Conservation (phyloP, 2,329 filamentous ascomycete genomes). For the Beauveria sp. region DNA sequence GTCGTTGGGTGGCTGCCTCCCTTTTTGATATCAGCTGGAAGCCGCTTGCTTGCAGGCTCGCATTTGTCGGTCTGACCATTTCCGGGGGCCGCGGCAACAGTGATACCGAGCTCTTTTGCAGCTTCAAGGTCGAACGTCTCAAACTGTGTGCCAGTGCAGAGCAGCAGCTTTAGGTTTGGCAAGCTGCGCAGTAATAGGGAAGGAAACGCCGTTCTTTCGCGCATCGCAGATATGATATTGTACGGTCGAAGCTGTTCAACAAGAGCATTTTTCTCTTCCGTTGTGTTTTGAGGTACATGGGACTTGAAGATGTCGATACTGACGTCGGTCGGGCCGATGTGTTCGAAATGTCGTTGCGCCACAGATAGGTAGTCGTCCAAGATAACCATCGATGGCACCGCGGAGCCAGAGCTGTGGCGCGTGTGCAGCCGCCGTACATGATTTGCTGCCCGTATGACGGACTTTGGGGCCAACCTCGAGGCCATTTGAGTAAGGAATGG, state of each 20-base stretch:
- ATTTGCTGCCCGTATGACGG: not conserved
- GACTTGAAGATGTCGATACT: conserved; percentile 38
- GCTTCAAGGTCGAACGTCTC: conserved; percentile 49
- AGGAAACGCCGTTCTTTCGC: conserved; percentile 58
- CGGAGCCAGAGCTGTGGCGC: not conserved
- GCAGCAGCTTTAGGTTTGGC: conserved; percentile 55
- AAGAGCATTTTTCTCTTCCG: conserved; percentile 46
- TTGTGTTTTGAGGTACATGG: conserved; percentile 55
- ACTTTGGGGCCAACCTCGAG: not conserved
- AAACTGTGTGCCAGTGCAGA: conserved; percentile 56
- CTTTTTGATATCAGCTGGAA: conserved; percentile 19
- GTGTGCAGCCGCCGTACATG: not conserved
- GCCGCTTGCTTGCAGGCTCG: conserved; percentile 10
- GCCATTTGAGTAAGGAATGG: not conserved
- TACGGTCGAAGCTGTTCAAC: conserved; percentile 52
- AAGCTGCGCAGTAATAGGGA: conserved; percentile 43
- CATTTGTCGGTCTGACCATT: conserved; percentile 17
- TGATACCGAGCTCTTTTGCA: conserved; percentile 39
- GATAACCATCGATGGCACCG: conserved; percentile 40
- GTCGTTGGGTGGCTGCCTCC: conserved; percentile 40
- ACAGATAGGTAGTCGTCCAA: conserved; percentile 65
- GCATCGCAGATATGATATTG: conserved; percentile 50
- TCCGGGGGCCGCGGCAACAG: conserved; percentile 44
- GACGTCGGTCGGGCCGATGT: conserved; percentile 37
- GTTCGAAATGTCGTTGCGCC: conserved; percentile 46